These are phyloP conservation scores for Ottelia alismoides DNA, from an alignment of 106 monocot genomes.

Conservation along the genomic window DNA sequence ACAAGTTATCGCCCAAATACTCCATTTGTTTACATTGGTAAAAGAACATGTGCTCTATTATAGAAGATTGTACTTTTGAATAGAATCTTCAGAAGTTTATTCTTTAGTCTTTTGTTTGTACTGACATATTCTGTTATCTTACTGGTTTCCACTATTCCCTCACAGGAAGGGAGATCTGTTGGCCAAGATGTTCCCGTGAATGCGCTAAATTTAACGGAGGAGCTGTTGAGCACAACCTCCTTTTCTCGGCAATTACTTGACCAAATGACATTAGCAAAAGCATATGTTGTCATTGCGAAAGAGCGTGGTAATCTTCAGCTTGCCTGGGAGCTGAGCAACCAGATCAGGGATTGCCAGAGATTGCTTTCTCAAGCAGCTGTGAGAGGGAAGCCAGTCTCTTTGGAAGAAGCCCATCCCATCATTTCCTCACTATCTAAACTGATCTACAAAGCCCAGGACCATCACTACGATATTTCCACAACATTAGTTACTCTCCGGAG, in stretches of 20 bases:
- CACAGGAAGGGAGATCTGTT: no score
- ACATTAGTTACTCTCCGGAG: conserved; percentile 38
- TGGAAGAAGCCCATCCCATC: conserved; percentile 35
- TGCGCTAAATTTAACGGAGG: conserved; percentile 29
- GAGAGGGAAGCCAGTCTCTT: conserved; percentile 19
- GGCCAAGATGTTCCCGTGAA: conserved; percentile 7
- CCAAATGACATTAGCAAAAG: conserved; percentile 59
- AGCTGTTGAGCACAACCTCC: conserved; percentile 38
- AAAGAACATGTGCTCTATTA: no score
- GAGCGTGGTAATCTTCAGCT: conserved; percentile 39
- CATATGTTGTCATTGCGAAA: conserved; percentile 53
- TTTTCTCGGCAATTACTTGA: conserved; percentile 39
- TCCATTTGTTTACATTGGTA: no score
- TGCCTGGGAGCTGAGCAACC: conserved; percentile 46
- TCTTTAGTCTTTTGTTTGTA: no score
- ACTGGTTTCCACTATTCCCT: no score
- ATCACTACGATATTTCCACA: conserved; percentile 49
- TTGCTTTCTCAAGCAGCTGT: conserved; percentile 45
- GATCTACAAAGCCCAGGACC: conserved; percentile 42
- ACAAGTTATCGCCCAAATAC: no score
- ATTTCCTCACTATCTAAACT: conserved; percentile 22
- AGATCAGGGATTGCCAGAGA: conserved; percentile 36
- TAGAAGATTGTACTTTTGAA: no score
- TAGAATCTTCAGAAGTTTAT: no score
- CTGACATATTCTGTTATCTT: no score